Conservation (phyloP, 1,284 basidiomycete species). For the Heliocybe sulcata region DNA sequence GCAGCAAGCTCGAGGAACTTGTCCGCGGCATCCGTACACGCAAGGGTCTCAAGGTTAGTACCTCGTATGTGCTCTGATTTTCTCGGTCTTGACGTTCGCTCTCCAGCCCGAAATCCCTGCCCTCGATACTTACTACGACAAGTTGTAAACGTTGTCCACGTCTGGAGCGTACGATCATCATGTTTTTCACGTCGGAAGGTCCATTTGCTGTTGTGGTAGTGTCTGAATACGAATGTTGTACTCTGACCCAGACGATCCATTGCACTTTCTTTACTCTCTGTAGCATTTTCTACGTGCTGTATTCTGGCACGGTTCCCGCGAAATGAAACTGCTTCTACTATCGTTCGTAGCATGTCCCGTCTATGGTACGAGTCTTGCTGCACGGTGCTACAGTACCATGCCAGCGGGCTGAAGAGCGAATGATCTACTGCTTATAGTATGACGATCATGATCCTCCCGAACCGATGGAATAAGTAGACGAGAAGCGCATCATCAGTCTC, state of each 20-base stretch:
- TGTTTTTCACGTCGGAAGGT: background rate
- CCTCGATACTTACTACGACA: slow-evolving; percentile 90
- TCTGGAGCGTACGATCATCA: background rate
- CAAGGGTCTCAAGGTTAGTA: slow-evolving; percentile 85
- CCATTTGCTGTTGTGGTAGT: background rate
- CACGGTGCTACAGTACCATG: too few species aligned
- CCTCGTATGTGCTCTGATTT: too few species aligned
- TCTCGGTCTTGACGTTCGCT: slow-evolving; percentile 4
- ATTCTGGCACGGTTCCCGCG: too few species aligned
- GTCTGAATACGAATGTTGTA: background rate
- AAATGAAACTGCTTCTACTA: background rate
- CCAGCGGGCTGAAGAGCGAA: too few species aligned
- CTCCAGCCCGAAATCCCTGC: slow-evolving; percentile 75
- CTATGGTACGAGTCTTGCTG: too few species aligned
- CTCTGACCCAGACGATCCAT: background rate
- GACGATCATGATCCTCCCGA: too few species aligned
- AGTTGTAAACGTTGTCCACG: slow-evolving; percentile 24
- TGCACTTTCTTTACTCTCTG: background rate
- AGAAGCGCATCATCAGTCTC: too few species aligned
- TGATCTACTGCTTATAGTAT: too few species aligned
- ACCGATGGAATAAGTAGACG: too few species aligned
- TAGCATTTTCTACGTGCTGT: background rate
- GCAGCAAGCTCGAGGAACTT: slow-evolving; percentile 85
- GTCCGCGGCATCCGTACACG: slow-evolving; percentile 80
- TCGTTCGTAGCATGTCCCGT: too few species aligned